Evolutionary conservation across 306 rosid genomes (phyloP).

Genomic region (Acacia melanoxylon): DNA sequence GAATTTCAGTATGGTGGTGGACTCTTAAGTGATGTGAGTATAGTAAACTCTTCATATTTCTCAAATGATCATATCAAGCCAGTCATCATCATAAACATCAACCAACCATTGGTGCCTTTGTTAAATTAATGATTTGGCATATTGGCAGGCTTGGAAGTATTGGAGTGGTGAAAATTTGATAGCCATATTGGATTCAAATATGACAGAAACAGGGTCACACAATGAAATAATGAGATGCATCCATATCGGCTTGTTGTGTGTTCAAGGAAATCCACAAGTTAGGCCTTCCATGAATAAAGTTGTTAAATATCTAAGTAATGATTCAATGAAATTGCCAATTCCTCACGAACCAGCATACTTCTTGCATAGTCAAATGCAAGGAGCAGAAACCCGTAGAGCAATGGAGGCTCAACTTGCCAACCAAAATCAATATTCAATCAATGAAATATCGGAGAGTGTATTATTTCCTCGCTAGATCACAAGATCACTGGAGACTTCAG

Average conservation of each 20-base stretch:
- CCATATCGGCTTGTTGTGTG: background rate
- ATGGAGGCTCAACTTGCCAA: background rate
- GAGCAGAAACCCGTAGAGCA: background rate
- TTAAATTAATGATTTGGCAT: background rate
- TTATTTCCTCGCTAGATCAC: background rate
- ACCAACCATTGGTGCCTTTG: background rate
- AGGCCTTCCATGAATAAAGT: background rate
- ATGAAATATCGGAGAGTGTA: background rate
- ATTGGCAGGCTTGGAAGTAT: slow-evolving; percentile 38
- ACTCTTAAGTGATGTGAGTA: background rate
- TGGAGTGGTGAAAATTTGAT: slow-evolving; percentile 25
- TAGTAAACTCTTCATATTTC: background rate
- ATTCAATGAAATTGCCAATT: background rate
- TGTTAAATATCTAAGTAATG: background rate
- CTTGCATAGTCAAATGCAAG: background rate
- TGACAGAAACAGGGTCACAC: background rate
- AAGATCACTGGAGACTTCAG: background rate
- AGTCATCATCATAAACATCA: too few relatives aligned
- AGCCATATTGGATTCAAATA: slow-evolving; percentile 39
- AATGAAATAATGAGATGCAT: background rate
- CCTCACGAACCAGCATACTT: background rate
- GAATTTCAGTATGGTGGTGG: background rate
- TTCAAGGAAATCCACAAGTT: background rate
- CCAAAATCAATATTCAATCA: background rate
- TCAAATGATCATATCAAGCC: background rate